Base-by-base conservation (phyloP, 169 alveolate genomes). In the Cytauxzoon felis region DNA sequence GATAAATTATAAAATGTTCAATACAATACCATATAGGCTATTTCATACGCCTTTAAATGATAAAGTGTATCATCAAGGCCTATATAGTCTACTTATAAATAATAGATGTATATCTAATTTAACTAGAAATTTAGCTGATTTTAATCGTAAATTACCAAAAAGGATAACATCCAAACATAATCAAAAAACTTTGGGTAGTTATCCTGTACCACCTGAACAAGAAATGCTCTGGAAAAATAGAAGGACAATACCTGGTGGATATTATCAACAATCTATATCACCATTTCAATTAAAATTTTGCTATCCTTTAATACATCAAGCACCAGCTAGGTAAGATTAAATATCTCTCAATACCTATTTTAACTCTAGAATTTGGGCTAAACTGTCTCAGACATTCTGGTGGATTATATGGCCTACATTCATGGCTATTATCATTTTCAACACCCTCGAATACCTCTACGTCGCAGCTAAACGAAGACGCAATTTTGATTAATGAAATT, bases 211-310 rank as follows among this genome's bases (percentile, higher is more conserved):
- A 29, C 95, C 95, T 19, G 95, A 90, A 58, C 89, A 80, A 24
- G 93, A 87, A 66, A 69, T 90, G 91, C 81, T 88, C 64, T 90
- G 95, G 95, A 85, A 81, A 60, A 88, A 90, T 64, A 81, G 95
- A 69, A 80, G 87, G 66, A 76, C 75, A 23, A 88, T 88, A 26
- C 88, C 78, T 56, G 95, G 95, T 1, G 93, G 93, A 16, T 90
- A 79, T 66, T 80, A 82, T 59, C 91, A 86, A 68, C 95, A 90
- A 64, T 85, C 92, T 16, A 65, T 90, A n/a, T 90, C 95, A 21
- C 93, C 95, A 9, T 88, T 80, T 62, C 95, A 90, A 64, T 78
- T 84, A 65, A 90, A 90, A 78, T 58, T 90, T 62, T 50, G 84
- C 41, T 90, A 86, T 57, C 95, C 95, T 13, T 75, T 86, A 69